These are phyloP conservation scores for Pezicula rhizophila DNA, from an alignment of 2,329 filamentous ascomycete species.

Conservation along the genomic window DNA sequence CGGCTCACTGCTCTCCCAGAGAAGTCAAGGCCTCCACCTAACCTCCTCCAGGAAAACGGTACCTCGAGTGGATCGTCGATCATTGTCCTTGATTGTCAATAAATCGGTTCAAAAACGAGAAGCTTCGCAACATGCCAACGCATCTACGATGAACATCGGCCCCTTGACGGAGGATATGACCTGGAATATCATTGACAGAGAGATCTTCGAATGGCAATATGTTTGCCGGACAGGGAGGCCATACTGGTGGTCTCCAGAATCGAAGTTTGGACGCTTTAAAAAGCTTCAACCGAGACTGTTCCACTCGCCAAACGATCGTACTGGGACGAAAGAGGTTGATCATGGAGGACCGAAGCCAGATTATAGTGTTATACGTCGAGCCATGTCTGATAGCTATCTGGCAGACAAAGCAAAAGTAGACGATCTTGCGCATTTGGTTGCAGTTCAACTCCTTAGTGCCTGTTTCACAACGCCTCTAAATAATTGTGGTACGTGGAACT, in stretches of 20 bases:
- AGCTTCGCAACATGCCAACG: conserved; percentile 5
- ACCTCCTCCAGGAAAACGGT: conserved; percentile 3
- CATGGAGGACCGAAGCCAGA: conserved; percentile 5
- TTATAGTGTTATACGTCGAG: conserved; percentile 9
- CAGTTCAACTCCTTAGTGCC: conserved; percentile 24
- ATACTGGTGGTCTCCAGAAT: conserved; percentile 27
- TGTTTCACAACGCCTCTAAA: conserved; percentile 26
- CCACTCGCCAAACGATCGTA: conserved; percentile 5
- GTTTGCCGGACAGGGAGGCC: conserved; percentile 24
- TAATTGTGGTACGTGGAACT: neutral
- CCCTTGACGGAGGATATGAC: conserved; percentile 11
- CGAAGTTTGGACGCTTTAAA: conserved; percentile 14
- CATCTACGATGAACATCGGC: neutral
- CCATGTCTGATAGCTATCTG: conserved; percentile 19
- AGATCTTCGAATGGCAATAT: conserved; percentile 27
- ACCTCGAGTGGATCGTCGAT: conserved; percentile 7
- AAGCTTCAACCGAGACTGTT: conserved; percentile 5
- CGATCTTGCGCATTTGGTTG: conserved; percentile 24
- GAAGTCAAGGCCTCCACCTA: conserved; percentile 21
- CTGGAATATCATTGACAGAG: conserved; percentile 23
- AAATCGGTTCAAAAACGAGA: conserved; percentile 7
- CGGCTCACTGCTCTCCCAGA: conserved; percentile 8
- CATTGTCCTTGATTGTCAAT: conserved; percentile 22
- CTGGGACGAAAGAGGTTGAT: conserved; percentile 11
- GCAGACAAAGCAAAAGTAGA: conserved; percentile 12